These are phyloP conservation scores for Aplosporella prunicola DNA, from an alignment of 2,329 filamentous ascomycete genomes.

Conservation along the genomic window DNA sequence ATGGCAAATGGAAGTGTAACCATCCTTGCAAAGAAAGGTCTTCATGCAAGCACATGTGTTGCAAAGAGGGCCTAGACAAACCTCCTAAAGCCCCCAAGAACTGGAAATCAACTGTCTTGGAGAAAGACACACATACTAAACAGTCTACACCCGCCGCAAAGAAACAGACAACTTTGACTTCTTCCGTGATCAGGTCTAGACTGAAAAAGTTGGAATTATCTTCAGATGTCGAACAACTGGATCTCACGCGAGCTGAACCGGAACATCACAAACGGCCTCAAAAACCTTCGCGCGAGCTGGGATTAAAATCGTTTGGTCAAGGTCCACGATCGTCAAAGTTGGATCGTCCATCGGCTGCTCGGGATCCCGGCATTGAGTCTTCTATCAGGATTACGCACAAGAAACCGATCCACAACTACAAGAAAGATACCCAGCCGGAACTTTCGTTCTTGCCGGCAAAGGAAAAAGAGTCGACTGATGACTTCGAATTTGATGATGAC, in stretches of 20 bases:
- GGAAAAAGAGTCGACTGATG: constrained; percentile 15
- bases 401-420: no score
- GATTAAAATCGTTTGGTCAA: background rate
- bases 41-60: constrained; percentile 63
- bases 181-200: background rate
- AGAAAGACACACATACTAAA: constrained; percentile 20
- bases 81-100: constrained; percentile 38
- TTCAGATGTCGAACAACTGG: constrained; percentile 20
- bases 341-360: background rate
- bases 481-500: constrained; percentile 1
- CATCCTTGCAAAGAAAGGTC: constrained; percentile 57
- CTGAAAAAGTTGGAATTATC: no score
- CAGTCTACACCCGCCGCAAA: constrained; percentile 22
- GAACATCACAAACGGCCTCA: background rate
- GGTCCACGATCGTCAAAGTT: background rate
- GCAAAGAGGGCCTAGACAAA: constrained; percentile 60
- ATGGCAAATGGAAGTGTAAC: constrained; percentile 66
- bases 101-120: background rate
- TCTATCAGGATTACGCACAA: no score
- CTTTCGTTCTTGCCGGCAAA: constrained; percentile 20
- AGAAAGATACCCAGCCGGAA: background rate
- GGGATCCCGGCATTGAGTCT: background rate
- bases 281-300: background rate
- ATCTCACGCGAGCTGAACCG: constrained; percentile 17
- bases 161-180: constrained; percentile 13